phyloP scores from a whole-genome alignment of 2,329 filamentous ascomycete species.

The Lasiodiplodia sp. region DNA sequence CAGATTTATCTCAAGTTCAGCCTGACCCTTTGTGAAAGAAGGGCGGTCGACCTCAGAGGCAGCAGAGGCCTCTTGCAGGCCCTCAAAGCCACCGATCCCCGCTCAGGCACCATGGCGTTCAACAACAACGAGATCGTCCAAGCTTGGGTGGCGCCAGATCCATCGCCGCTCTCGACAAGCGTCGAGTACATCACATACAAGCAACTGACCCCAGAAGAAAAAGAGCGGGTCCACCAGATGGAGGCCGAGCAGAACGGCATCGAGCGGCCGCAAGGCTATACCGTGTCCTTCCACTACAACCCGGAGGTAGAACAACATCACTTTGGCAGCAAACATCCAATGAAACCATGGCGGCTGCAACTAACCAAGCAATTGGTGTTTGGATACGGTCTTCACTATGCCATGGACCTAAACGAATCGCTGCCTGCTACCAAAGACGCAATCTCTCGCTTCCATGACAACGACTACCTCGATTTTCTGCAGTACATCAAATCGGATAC shows the following conservation, averaged over 20 bases:
- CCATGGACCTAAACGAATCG: slow-evolving; percentile 93
- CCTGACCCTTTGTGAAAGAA: neutral
- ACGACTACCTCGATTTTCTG: slow-evolving; percentile 91
- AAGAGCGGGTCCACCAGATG: slow-evolving; percentile 55
- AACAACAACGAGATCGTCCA: slow-evolving; percentile 30
- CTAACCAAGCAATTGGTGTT: slow-evolving; percentile 94
- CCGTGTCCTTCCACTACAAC: slow-evolving; percentile 94
- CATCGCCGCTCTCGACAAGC: slow-evolving; percentile 20
- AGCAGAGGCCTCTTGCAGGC: neutral
- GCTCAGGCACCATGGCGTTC: slow-evolving; percentile 16
- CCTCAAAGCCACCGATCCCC: neutral
- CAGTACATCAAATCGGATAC: slow-evolving; percentile 53
- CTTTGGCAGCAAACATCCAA: slow-evolving; percentile 95
- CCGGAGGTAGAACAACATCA: slow-evolving; percentile 95
- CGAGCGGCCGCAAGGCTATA: slow-evolving; percentile 81
- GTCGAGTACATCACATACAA: slow-evolving; percentile 27
- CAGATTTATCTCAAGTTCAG: neutral
- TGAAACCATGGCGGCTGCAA: slow-evolving; percentile 98
- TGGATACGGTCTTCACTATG: slow-evolving; percentile 93
- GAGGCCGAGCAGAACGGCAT: slow-evolving; percentile 71
- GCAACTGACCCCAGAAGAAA: slow-evolving; percentile 22
- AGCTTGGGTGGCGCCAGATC: slow-evolving; percentile 26
- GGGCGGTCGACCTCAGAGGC: neutral
- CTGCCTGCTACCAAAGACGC: slow-evolving; percentile 87
- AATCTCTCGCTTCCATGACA: slow-evolving; percentile 83